These are phyloP conservation scores for Linnemannia schmuckeri DNA, from an alignment of 192 early-diverging fungal species.

Conservation along the genomic window DNA sequence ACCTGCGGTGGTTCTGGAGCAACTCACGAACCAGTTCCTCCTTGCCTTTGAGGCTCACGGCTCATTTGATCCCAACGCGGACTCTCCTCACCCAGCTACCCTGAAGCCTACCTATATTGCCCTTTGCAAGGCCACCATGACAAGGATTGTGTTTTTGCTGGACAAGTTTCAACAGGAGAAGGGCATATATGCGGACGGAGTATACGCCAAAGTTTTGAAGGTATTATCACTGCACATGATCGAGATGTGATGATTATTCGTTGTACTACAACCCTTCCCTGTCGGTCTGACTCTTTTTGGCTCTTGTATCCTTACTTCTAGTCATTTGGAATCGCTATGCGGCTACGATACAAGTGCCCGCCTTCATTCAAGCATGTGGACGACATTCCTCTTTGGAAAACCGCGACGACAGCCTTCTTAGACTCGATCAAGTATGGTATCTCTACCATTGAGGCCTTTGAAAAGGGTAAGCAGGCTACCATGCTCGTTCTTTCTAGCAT, in stretches of 20 bases:
- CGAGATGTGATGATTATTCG: background rate
- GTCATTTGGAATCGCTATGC: conserved; percentile 79
- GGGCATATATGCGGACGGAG: conserved; percentile 66
- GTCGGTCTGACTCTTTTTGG: background rate
- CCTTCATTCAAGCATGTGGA: conserved; percentile 74
- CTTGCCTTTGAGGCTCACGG: conserved; percentile 19
- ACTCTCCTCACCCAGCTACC: background rate
- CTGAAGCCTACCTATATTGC: conserved; percentile 79
- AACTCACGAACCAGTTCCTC: conserved; percentile 36
- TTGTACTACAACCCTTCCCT: background rate
- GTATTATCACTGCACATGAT: conserved; percentile 16
- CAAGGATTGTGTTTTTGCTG: conserved; percentile 66
- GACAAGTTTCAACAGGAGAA: conserved; percentile 62
- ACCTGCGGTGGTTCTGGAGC: conserved; percentile 36
- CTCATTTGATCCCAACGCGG: conserved; percentile 13
- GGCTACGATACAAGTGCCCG: conserved; percentile 82
- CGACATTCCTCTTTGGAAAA: conserved; percentile 80
- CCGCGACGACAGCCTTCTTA: conserved; percentile 71
- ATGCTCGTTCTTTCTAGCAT: background rate
- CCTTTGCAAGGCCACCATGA: conserved; percentile 74
- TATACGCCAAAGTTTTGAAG: conserved; percentile 65
- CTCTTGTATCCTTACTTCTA: conserved; percentile 11
- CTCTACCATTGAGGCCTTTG: conserved; percentile 54
- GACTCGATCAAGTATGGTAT: conserved; percentile 70
- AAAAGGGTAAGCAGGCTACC: conserved; percentile 34